phyloP scores from a whole-genome alignment of 495 filamentous ascomycete genomes.

The Geoglossum glabrum region DNA sequence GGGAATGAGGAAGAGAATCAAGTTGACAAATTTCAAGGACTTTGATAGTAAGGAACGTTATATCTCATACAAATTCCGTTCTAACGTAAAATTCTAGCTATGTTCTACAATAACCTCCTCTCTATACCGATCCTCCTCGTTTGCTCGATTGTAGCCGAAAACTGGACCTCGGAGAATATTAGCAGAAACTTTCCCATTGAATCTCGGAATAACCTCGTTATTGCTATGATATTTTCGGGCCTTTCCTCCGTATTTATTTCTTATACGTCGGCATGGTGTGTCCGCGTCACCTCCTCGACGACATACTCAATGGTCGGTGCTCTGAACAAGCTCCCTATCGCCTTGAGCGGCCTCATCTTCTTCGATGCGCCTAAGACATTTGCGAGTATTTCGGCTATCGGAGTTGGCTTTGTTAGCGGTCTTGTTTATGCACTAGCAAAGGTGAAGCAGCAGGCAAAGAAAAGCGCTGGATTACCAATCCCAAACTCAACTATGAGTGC shows the following conservation, averaged over 20 bases:
- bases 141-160: slow-evolving; percentile 65
- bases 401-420: slow-evolving; percentile 11
- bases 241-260: slow-evolving; percentile 93
- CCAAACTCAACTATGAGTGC: slow-evolving; percentile 6
- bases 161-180: slow-evolving; percentile 81
- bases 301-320: slow-evolving; percentile 12
- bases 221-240: slow-evolving; percentile 88
- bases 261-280: slow-evolving; percentile 21
- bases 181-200: slow-evolving; percentile 67
- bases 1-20: slow-evolving; percentile 94
- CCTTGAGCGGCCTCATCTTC: slow-evolving; percentile 10
- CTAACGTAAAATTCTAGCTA: slow-evolving; percentile 39
- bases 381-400: slow-evolving; percentile 9
- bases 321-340: slow-evolving; percentile 11
- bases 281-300: slow-evolving; percentile 11
- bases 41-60: slow-evolving; percentile 66
- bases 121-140: slow-evolving; percentile 82
- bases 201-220: slow-evolving; percentile 49
- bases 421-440: slow-evolving; percentile 11
- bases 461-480: not conserved
- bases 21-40: slow-evolving; percentile 99
- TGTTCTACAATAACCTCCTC: slow-evolving; percentile 99
- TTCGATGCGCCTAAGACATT: slow-evolving; percentile 10
- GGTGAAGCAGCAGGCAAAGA: slow-evolving; percentile 6
- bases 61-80: not conserved